phyloP scores from a whole-genome alignment of 805 yeast species.

The Saturnispora saitoi region DNA sequence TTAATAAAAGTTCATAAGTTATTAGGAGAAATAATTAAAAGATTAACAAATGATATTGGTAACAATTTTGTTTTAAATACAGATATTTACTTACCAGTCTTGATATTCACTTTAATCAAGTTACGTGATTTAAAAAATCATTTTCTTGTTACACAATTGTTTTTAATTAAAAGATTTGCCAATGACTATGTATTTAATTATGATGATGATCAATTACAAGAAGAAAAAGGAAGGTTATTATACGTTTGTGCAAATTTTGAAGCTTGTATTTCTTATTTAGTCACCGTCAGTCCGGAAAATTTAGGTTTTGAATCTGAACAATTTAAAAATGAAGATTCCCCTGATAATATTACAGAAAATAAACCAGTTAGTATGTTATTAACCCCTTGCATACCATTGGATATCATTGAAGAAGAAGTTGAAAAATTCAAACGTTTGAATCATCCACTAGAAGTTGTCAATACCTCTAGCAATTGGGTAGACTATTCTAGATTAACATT shows the following conservation, averaged over 20 bases:
- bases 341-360: slow-evolving; percentile 2
- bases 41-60: slow-evolving; percentile 10
- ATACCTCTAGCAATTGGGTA: slow-evolving; percentile 11
- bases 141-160: slow-evolving; percentile 25
- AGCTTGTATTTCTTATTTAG: slow-evolving; percentile 29
- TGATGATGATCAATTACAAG: slow-evolving; percentile 17
- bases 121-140: slow-evolving; percentile 24
- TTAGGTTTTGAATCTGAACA: slow-evolving; percentile 18
- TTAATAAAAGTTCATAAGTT: slow-evolving; percentile 25
- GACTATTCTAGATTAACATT: slow-evolving; percentile 12
- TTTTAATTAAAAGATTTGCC: slow-evolving; percentile 28
- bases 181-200: slow-evolving; percentile 23
- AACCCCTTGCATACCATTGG: slow-evolving; percentile 20
- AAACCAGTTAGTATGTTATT: slow-evolving; percentile 9
- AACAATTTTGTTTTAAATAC: slow-evolving; percentile 21
- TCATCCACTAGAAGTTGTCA: slow-evolving; percentile 5
- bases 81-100: slow-evolving; percentile 28
- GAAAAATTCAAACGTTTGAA: slow-evolving; percentile 13
- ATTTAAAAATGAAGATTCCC: slow-evolving; percentile 9
- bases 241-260: slow-evolving; percentile 31
- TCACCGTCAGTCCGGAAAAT: slow-evolving; percentile 28
- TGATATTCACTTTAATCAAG: slow-evolving; percentile 28
- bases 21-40: slow-evolving; percentile 21
- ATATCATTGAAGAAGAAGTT: slow-evolving; percentile 22
- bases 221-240: slow-evolving; percentile 27